phyloP scores from a whole-genome alignment of 2,329 filamentous ascomycete species.

The Exophiala phaeomuriformis region DNA sequence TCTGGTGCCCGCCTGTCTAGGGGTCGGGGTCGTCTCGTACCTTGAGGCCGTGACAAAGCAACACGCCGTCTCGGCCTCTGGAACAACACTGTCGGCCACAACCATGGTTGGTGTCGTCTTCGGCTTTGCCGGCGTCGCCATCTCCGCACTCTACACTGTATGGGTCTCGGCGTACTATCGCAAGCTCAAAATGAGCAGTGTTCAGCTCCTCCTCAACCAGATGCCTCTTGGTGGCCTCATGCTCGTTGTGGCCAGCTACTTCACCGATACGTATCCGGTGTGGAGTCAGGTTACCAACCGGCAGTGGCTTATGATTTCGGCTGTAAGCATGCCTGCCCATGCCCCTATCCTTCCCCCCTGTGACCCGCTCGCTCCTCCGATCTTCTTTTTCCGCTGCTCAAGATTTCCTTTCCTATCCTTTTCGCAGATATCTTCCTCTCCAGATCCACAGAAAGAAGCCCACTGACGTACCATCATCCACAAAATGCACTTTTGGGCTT shows the following conservation, averaged over 20 bases:
- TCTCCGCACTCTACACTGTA: constrained; percentile 61
- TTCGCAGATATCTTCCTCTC: too few relatives aligned
- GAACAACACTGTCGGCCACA: constrained; percentile 38
- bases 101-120: constrained; percentile 58
- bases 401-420: too few relatives aligned
- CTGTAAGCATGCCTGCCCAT: constrained; percentile 40
- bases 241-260: constrained; percentile 59
- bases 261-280: constrained; percentile 56
- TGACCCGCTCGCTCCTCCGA: too few relatives aligned
- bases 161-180: constrained; percentile 61
- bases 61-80: background rate
- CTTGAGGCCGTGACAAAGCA: constrained; percentile 53
- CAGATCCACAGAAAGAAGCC: too few relatives aligned
- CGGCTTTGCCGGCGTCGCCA: constrained; percentile 56
- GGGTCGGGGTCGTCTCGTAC: constrained; percentile 60
- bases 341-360: background rate
- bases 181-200: constrained; percentile 58
- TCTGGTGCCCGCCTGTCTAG: constrained; percentile 54
- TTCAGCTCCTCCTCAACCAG: constrained; percentile 64
- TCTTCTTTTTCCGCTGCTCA: too few relatives aligned
- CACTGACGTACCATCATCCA: too few relatives aligned
- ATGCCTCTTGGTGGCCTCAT: constrained; percentile 56
- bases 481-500: too few relatives aligned
- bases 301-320: constrained; percentile 52
- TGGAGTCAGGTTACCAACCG: constrained; percentile 47